phyloP scores from a whole-genome alignment of 768 basidiomycete species.

The Royoungia palumana region DNA sequence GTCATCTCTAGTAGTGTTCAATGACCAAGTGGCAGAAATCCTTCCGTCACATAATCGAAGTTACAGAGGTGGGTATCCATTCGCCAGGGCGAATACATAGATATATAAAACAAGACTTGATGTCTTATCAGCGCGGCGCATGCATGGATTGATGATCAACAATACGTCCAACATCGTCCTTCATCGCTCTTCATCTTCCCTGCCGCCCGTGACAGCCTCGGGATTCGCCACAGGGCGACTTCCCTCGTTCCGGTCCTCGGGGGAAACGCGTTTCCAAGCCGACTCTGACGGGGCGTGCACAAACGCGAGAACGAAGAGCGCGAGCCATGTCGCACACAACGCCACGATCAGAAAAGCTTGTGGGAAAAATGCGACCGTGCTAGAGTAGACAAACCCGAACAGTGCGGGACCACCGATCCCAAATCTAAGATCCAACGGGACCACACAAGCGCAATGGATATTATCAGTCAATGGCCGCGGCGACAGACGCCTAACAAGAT shows the following conservation, averaged over 20 bases:
- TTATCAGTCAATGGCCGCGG: not conserved
- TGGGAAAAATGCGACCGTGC: conserved; percentile 68
- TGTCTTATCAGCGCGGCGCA: too few species aligned
- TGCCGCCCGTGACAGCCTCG: not conserved
- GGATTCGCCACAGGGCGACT: not conserved
- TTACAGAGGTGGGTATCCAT: too few species aligned
- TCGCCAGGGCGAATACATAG: too few species aligned
- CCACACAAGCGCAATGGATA: not conserved
- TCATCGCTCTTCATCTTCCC: conserved; percentile 5
- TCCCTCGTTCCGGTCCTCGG: not conserved
- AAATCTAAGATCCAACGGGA: conserved; percentile 37
- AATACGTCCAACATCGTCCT: not conserved
- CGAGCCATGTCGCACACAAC: conserved; percentile 35
- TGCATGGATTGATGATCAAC: too few species aligned
- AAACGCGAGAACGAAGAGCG: conserved; percentile 45
- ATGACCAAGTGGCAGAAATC: too few species aligned
- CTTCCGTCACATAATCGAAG: too few species aligned
- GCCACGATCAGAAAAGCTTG: conserved; percentile 66
- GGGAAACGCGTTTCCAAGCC: not conserved
- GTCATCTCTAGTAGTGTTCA: too few species aligned
- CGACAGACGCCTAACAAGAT: not conserved
- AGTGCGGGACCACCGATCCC: conserved; percentile 69
- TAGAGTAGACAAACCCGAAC: conserved; percentile 70
- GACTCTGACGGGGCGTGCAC: conserved; percentile 39
- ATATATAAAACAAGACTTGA: too few species aligned